These are phyloP conservation scores for Fusarium xyrophilum DNA, from an alignment of 2,329 filamentous ascomycete genomes.

Conservation along the genomic window DNA sequence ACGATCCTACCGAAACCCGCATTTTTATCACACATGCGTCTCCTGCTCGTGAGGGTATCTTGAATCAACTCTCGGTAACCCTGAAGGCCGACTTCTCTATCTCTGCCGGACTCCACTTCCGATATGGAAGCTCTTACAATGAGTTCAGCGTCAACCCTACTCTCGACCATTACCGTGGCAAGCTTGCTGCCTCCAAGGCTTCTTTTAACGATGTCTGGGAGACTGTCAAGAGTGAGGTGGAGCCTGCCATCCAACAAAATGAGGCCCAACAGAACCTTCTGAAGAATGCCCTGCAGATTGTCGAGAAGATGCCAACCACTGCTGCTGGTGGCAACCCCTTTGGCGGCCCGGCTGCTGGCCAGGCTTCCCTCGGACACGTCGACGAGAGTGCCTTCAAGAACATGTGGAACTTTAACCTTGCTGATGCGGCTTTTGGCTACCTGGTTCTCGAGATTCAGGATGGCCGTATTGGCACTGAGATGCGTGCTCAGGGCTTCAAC, in stretches of 20 bases:
- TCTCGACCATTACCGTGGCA: constrained; percentile 96
- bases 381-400: constrained; percentile 99
- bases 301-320: constrained; percentile 97
- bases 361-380: constrained; percentile 80
- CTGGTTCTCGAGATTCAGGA: constrained; percentile 94
- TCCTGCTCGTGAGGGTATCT: constrained; percentile 90
- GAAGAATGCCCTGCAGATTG: constrained; percentile 87
- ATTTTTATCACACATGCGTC: constrained; percentile 97
- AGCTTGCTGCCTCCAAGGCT: constrained; percentile 95
- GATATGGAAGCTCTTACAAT: constrained; percentile 99
- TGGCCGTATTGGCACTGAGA: constrained; percentile 95
- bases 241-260: constrained; percentile 91
- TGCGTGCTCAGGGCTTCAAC: constrained; percentile 99
- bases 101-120: constrained; percentile 96
- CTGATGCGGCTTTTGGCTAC: constrained; percentile 96
- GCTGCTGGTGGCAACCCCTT: constrained; percentile 97
- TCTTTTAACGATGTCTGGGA: constrained; percentile 99
- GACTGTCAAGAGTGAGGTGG: constrained; percentile 94
- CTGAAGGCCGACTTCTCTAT: constrained; percentile 98
- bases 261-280: constrained; percentile 92
- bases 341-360: constrained; percentile 80
- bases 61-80: constrained; percentile 97
- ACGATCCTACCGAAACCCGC: constrained; percentile 96
- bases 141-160: constrained; percentile 99
- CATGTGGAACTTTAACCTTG: constrained; percentile 99